Base-by-base conservation (phyloP, 352 stramenopile genomes). In the Pythium phragmiticola region DNA sequence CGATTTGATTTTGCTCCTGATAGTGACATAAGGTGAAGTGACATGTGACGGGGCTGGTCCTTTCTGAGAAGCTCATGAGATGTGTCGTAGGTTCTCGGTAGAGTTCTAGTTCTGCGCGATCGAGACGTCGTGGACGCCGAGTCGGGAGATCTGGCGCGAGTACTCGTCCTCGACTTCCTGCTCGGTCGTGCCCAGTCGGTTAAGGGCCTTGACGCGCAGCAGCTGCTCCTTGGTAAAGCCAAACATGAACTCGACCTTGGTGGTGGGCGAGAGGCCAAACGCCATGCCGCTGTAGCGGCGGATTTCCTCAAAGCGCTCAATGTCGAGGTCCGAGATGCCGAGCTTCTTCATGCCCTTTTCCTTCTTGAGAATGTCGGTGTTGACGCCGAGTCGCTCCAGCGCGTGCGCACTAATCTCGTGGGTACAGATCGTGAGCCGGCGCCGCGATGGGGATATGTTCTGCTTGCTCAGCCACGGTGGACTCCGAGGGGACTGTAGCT, bases 261-360 rank as follows among this genome's bases (percentile, higher is more conserved):
- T 69, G 45, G 57, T 49, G 3, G 57, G 67, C 33, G 33, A 12
- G 7, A 57, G 30, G 30, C 34, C 49, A 13, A 52, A 21, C n/a
- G 66, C 56, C 56, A 77, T 36, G 30, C 70, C 70, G 46, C 66
- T 74, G 65, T 72, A 67, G 7, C 62, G 60, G 14, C 63, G 61
- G 47, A 77, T 61, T 62, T 74, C 66, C 16, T 74, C 65, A 33
- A 65, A 69, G 5, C 63, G 66, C 16, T 65, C 52, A 37, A 80
- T 75, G 54, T 80, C 69, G 9, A 74, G 42, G 51, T 80, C 73
- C 28, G 66, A 80, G 57, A 80, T 77, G 23, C 73, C 73, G 3
- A 80, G 70, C 58, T 80, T 80, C 51, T 77, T 77, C 73, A 80
- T 77, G 48, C 73, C 69, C 43, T 80, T 80, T 36, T 80, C 73